Conservation (phyloP, 1,284 basidiomycete species). For the Heterobasidion occidentale region DNA sequence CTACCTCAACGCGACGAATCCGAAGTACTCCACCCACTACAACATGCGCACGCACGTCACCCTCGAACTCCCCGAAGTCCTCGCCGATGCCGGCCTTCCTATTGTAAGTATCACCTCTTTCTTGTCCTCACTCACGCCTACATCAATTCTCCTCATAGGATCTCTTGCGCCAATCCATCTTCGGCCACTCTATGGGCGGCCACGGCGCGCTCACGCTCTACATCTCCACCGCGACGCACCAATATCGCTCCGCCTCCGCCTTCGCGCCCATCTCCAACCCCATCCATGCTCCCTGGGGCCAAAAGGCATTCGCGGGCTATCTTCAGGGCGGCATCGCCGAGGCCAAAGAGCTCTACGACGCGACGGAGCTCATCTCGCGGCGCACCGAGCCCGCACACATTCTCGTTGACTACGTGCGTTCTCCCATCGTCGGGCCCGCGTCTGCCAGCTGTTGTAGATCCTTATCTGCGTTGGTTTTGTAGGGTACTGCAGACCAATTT, state of each 20-base stretch:
- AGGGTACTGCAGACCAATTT: slow-evolving; percentile 86
- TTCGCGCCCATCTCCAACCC: slow-evolving; percentile 94
- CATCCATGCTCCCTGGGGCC: slow-evolving; percentile 82
- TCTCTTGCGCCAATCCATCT: slow-evolving; percentile 66
- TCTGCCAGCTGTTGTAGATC: neutral
- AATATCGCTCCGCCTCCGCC: slow-evolving; percentile 86
- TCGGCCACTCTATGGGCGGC: slow-evolving; percentile 90
- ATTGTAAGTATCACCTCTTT: slow-evolving; percentile 37
- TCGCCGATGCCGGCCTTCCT: slow-evolving; percentile 61
- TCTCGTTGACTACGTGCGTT: slow-evolving; percentile 74
- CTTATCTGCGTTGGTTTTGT: neutral
- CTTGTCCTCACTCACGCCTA: neutral
- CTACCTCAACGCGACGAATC: slow-evolving; percentile 83
- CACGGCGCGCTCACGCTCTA: slow-evolving; percentile 94
- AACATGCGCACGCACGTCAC: slow-evolving; percentile 87
- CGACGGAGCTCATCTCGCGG: slow-evolving; percentile 74
- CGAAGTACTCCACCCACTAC: slow-evolving; percentile 78
- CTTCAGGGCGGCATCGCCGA: slow-evolving; percentile 74
- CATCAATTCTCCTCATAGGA: slow-evolving; percentile 36
- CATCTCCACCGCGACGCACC: slow-evolving; percentile 61
- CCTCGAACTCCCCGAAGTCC: slow-evolving; percentile 72
- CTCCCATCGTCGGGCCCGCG: neutral
- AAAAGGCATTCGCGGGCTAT: slow-evolving; percentile 91
- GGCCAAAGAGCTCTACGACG: slow-evolving; percentile 73
- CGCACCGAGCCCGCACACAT: slow-evolving; percentile 67